Percentiles rank a stretch among this genome's conserved stretches.
phyloP scores from a whole-genome alignment of 345 rosid species.

The Turritis glabra region DNA sequence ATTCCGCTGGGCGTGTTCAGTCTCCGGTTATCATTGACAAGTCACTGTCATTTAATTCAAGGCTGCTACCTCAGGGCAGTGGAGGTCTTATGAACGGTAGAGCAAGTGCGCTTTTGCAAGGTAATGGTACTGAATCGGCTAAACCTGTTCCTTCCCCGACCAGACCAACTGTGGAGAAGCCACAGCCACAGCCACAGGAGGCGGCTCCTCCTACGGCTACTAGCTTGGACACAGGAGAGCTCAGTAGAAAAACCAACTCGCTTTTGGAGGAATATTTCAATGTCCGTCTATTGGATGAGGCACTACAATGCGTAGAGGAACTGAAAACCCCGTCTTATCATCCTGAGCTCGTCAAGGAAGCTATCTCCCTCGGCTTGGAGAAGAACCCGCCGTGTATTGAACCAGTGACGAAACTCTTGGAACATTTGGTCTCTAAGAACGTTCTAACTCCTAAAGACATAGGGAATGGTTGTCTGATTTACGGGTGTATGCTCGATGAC shows the following conservation, averaged over 20 bases:
- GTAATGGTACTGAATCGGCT: constrained; percentile 39
- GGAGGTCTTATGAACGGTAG: constrained; percentile 57
- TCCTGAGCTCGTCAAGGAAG: constrained; percentile 81
- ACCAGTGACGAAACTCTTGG: constrained; percentile 53
- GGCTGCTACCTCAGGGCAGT: constrained; percentile 72
- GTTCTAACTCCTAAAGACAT: constrained; percentile 53
- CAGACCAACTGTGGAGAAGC: constrained; percentile 31
- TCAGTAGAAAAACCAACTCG: constrained; percentile 60
- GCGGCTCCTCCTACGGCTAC: constrained; percentile 37
- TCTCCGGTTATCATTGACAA: constrained; percentile 44
- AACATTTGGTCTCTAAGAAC: constrained; percentile 49
- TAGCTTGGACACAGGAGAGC: constrained; percentile 48
- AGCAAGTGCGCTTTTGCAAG: constrained; percentile 83
- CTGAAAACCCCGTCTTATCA: constrained; percentile 63
- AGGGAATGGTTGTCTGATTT: constrained; percentile 65
- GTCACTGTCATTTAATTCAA: constrained; percentile 56
- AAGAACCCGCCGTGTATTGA: constrained; percentile 65
- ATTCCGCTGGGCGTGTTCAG: constrained; percentile 52
- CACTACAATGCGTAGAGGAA: constrained; percentile 72
- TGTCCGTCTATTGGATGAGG: constrained; percentile 61
- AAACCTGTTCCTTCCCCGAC: constrained; percentile 32
- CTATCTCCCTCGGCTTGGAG: constrained; percentile 69
- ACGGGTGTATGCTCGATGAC: constrained; percentile 73
- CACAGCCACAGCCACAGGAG: constrained; percentile 19
- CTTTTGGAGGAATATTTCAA: constrained; percentile 77